phyloP scores from a whole-genome alignment of 495 filamentous ascomycete genomes.

The Beverwykella pulmonaria region DNA sequence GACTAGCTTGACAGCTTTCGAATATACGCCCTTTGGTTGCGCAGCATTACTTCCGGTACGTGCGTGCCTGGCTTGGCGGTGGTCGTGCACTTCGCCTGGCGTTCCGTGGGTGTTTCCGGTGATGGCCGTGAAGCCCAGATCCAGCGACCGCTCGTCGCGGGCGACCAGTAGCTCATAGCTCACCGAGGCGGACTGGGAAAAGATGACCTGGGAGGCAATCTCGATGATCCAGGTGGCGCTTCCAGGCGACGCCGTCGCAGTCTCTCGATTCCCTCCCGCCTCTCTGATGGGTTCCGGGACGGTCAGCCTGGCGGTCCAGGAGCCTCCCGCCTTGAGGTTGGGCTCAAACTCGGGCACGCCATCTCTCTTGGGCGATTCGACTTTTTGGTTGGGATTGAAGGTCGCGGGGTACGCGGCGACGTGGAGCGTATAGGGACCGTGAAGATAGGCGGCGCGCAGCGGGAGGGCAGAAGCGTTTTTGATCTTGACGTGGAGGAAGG shows the following conservation, averaged over 20 bases:
- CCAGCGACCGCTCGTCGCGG: slow-evolving; percentile 80
- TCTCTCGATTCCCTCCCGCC: slow-evolving; percentile 43
- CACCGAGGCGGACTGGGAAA: slow-evolving; percentile 85
- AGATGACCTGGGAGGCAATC: slow-evolving; percentile 87
- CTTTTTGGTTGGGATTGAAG: slow-evolving; percentile 77
- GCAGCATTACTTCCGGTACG: slow-evolving; percentile 54
- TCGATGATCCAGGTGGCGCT: slow-evolving; percentile 87
- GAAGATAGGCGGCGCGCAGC: slow-evolving; percentile 90
- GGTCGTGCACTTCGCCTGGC: slow-evolving; percentile 74
- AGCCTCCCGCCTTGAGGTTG: slow-evolving; percentile 89
- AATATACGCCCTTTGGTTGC: slow-evolving; percentile 74
- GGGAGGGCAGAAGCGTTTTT: slow-evolving; percentile 91
- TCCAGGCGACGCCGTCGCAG: slow-evolving; percentile 41
- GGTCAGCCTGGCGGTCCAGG: slow-evolving; percentile 74
- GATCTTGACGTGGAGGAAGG: slow-evolving; percentile 77
- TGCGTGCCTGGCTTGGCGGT: slow-evolving; percentile 56
- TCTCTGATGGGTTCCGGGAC: slow-evolving; percentile 72
- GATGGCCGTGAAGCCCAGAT: slow-evolving; percentile 59
- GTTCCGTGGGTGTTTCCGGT: slow-evolving; percentile 51
- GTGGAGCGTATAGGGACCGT: slow-evolving; percentile 90
- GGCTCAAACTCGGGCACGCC: slow-evolving; percentile 89
- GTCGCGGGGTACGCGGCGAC: slow-evolving; percentile 77
- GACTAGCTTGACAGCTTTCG: slow-evolving; percentile 70
- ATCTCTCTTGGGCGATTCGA: slow-evolving; percentile 60
- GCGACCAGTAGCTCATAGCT: slow-evolving; percentile 85